Base-by-base conservation (phyloP, 2,329 filamentous ascomycete genomes). In the Neonectria sp. region DNA sequence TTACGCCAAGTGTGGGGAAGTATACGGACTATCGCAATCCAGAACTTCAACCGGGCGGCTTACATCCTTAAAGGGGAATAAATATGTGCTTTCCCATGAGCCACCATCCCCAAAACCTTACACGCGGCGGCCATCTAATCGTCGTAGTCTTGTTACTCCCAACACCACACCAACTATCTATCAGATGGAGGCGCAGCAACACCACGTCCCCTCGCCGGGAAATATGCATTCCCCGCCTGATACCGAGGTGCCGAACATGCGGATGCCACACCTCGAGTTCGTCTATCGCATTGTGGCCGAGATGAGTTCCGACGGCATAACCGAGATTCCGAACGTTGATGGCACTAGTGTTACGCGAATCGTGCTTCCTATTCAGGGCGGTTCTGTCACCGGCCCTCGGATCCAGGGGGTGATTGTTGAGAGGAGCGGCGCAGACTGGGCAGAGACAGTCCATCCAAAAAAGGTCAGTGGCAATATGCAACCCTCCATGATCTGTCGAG, bases 221-320 rank as follows among this genome's bases (percentile, higher is more conserved):
- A 74, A 74, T 40, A 63, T 24, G 6, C 63, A 55, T 15, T 61
- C 61, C 21, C 63, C 48, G 43, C 60, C 60, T 24, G 62, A 45
- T 2, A 12, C 48, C 24, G 33, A 62, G 1, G 31, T 71, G 2
- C 68, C 68, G 11, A 2, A 3, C 17, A 73, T 72, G 69, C 61
- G 69, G 2, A 73, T 69, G 72, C 70, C 69, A 9, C 66, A 73
- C 57, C 49, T 72, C 1, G 69, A 73, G 24, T 68, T 72, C 45
- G 68, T 73, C 46, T 73, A 72, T 55, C 64, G 71, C 3, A 74
- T 74, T 25, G 55, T 71, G n/a, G 66, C 70, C 35, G 66, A 72
- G 7, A 74, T 74, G 68, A 62, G 71, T 31, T 61, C 70, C 31
- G 33, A 67, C 2, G 71, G 66, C 8, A 37, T 72, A 1, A 63